Percentiles rank a stretch among this genome's conserved stretches.
These are phyloP conservation scores for Solanum rostratum DNA, from an alignment of 257 asterid species.

Conservation along the genomic window DNA sequence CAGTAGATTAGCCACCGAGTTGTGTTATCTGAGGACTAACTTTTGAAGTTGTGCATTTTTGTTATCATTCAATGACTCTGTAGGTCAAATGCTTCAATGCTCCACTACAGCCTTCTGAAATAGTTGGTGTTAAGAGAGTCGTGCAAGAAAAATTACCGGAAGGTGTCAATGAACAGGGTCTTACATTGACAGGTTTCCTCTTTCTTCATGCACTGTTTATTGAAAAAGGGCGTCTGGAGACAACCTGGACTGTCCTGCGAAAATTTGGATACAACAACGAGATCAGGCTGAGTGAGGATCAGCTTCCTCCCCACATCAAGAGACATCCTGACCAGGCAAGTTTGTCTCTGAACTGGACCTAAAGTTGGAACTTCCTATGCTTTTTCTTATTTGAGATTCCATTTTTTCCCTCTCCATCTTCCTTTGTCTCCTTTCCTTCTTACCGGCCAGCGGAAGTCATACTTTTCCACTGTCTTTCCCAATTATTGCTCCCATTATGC, in stretches of 20 bases:
- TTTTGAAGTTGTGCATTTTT: neutral
- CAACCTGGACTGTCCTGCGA: conserved; percentile 96
- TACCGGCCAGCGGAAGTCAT: neutral
- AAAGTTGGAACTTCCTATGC: neutral
- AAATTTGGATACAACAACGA: conserved; percentile 96
- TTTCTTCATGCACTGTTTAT: conserved; percentile 96
- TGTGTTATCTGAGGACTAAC: neutral
- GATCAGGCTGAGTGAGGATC: conserved; percentile 80
- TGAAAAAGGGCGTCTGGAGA: conserved; percentile 91
- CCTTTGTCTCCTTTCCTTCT: neutral
- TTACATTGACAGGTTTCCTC: conserved; percentile 90
- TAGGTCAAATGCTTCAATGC: conserved; percentile 95
- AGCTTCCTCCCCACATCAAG: conserved; percentile 71
- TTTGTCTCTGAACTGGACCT: neutral
- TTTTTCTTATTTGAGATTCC: neutral
- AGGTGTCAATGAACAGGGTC: conserved; percentile 87
- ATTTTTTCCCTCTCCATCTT: neutral
- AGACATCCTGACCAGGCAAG: conserved; percentile 82
- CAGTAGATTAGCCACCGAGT: neutral
- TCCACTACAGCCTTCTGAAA: conserved; percentile 91
- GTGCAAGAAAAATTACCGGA: conserved; percentile 85
- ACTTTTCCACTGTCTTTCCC: neutral
- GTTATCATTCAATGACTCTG: neutral
- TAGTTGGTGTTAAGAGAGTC: conserved; percentile 87
- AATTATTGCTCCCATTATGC: neutral